These are phyloP conservation scores for Staphylotrichum tortipilum DNA, from an alignment of 495 filamentous ascomycete species.

Conservation along the genomic window DNA sequence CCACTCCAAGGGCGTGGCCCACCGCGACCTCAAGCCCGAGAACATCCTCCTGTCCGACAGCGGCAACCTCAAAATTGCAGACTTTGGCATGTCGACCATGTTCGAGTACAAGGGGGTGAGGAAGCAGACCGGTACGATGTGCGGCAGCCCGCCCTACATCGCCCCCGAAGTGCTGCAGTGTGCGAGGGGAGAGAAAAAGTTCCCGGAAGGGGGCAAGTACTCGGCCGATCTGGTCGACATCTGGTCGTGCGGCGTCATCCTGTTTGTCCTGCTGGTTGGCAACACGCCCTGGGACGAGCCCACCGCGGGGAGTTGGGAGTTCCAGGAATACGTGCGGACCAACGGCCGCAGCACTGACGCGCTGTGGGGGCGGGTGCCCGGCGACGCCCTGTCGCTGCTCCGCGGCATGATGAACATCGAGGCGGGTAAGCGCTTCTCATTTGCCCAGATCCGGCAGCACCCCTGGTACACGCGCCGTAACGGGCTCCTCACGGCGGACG, in stretches of 20 bases:
- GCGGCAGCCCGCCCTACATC: constrained; percentile 94
- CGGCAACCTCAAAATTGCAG: constrained; percentile 89
- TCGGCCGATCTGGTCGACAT: constrained; percentile 80
- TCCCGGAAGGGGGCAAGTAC: constrained; percentile 58
- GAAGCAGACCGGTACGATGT: constrained; percentile 78
- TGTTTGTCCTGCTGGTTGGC: constrained; percentile 89
- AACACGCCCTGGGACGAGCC: constrained; percentile 99
- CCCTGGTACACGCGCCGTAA: constrained; percentile 92
- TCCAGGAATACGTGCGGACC: constrained; percentile 71
- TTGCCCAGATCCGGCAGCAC: constrained; percentile 82
- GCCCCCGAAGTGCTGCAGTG: constrained; percentile 78
- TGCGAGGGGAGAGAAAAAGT: constrained; percentile 33
- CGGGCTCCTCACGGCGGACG: constrained; percentile 60
- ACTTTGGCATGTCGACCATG: constrained; percentile 92
- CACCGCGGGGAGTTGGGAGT: constrained; percentile 69
- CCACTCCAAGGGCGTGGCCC: constrained; percentile 84
- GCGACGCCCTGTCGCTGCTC: constrained; percentile 73
- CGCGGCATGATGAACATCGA: constrained; percentile 90
- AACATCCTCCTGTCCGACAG: constrained; percentile 75
- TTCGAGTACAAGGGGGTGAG: constrained; percentile 77
- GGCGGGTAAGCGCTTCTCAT: constrained; percentile 64
- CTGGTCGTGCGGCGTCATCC: constrained; percentile 93
- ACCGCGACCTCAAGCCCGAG: constrained; percentile 86
- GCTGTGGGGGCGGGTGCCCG: constrained; percentile 74
- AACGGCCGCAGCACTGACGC: constrained; percentile 74